These are phyloP conservation scores for Rhynchosporium agropyri DNA, from an alignment of 2,329 filamentous ascomycete species.

Conservation along the genomic window DNA sequence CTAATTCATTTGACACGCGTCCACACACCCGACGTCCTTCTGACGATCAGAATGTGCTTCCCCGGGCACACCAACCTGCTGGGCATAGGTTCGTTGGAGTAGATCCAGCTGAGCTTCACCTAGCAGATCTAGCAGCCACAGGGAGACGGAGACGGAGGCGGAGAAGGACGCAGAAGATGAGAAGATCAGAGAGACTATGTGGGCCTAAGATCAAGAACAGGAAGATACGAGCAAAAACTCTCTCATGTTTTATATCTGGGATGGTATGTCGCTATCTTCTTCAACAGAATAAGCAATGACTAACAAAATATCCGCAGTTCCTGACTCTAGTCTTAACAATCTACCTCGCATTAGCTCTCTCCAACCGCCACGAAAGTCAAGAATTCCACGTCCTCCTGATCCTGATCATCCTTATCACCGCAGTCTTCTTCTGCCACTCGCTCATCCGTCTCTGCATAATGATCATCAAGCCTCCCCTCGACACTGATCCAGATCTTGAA, in stretches of 20 bases:
- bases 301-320: slow-evolving; percentile 30
- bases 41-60: slow-evolving; percentile 24
- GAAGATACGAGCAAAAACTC: slow-evolving; percentile 56
- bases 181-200: slow-evolving; percentile 31
- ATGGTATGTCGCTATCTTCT: slow-evolving; percentile 27
- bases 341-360: slow-evolving; percentile 70
- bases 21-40: slow-evolving; percentile 22
- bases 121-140: slow-evolving; percentile 50
- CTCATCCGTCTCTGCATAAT: slow-evolving; percentile 74
- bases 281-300: slow-evolving; percentile 5
- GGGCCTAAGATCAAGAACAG: slow-evolving; percentile 58
- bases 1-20: slow-evolving; percentile 17
- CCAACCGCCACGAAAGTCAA: slow-evolving; percentile 62
- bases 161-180: slow-evolving; percentile 43
- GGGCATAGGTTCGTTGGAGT: slow-evolving; percentile 44
- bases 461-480: slow-evolving; percentile 48
- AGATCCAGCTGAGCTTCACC: slow-evolving; percentile 53
- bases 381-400: slow-evolving; percentile 82
- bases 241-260: slow-evolving; percentile 67
- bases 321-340: slow-evolving; percentile 37
- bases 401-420: slow-evolving; percentile 71
- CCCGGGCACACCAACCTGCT: slow-evolving; percentile 27
- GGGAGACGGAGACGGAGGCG: slow-evolving; percentile 44
- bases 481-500: slow-evolving; percentile 40
- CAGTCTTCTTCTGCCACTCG: slow-evolving; percentile 80